Conservation (phyloP, 352 stramenopile genomes). For the Globisporangium nodosum region DNA sequence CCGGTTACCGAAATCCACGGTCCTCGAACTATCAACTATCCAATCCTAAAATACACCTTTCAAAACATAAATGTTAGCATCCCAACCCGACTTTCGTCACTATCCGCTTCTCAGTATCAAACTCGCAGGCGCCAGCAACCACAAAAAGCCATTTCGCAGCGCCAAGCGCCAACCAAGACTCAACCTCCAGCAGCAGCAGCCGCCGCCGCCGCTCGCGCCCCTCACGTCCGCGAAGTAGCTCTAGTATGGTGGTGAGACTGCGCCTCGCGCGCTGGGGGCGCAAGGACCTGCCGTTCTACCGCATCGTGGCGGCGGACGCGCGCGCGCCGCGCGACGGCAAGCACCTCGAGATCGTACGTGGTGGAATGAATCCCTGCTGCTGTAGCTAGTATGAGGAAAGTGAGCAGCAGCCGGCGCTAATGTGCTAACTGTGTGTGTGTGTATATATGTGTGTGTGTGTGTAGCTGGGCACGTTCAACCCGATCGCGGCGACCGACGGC, state of each 20-base stretch:
- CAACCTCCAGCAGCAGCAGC: no score
- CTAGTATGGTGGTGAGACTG: constrained; percentile 81
- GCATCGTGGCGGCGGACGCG: constrained; percentile 82
- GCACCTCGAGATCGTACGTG: constrained; percentile 81
- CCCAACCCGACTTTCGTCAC: no score
- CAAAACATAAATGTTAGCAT: no score
- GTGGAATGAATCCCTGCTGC: no score
- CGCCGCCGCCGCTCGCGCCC: no score
- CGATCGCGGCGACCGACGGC: constrained; percentile 72
- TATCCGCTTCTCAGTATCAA: no score
- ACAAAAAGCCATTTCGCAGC: no score
- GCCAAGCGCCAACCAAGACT: no score
- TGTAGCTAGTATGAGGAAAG: neutral
- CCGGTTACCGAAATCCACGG: no score
- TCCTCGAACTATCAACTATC: no score
- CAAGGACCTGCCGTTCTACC: constrained; percentile 87
- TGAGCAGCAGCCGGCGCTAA: neutral
- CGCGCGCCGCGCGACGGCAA: constrained; percentile 79
- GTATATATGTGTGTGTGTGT: neutral
- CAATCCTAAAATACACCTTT: no score
- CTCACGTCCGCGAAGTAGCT: neutral
- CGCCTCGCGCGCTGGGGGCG: constrained; percentile 80
- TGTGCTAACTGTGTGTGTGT: neutral
- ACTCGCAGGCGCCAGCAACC: no score
- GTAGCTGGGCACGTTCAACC: constrained; percentile 85